Base-by-base conservation (phyloP, 1,284 basidiomycete genomes). In the Violaceomyces palustris region DNA sequence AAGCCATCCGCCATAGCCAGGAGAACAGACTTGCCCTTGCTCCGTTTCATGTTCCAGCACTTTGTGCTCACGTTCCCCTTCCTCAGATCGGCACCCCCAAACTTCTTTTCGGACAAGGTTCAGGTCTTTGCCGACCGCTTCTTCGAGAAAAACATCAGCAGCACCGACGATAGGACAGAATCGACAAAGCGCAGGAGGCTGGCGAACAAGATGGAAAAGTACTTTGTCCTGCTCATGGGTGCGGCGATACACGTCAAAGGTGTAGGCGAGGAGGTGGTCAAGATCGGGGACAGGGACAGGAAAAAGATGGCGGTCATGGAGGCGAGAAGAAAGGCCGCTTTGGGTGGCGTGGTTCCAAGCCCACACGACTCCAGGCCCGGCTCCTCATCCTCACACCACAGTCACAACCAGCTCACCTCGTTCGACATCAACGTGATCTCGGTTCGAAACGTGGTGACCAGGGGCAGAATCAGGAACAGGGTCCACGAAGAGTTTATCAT, bases 401-500 rank as follows among this genome's bases (percentile, higher is more conserved):
- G 25, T 24, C 7, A 10, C 5, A 10, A 24, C 6, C n/a, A 21
- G n/a, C 15, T 11, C n/a, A 15, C 19, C 15, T 19, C n/a, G 8
- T 65, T 72, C 35, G 61, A 69, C 26, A 60, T 73, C 40, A 67
- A 73, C 22, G 62, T 73, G 31, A 60, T 67, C 21, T 55, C 57
- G 6, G 69, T 73, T 3, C 59, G 70, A 31, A 69, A 44, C 8
- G 50, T 65, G 10, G 29, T 51, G 21, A 54, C 39, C 5, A 69
- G 65, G 39, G 67, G 67, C 4, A 43, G 61, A 5, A 33, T 73
- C 14, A 58, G 69, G 21, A 64, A 39, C 35, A 49, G 56, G 15
- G 36, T 46, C 4, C 69, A 70, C 35, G 65, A 69, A 35, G 93
- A 97, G 78, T 98, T 98, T 73, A 83, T 98, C 64, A 84, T 98